Conservation (phyloP, 139 green algal genomes). For the Volvox reticuliferus region DNA sequence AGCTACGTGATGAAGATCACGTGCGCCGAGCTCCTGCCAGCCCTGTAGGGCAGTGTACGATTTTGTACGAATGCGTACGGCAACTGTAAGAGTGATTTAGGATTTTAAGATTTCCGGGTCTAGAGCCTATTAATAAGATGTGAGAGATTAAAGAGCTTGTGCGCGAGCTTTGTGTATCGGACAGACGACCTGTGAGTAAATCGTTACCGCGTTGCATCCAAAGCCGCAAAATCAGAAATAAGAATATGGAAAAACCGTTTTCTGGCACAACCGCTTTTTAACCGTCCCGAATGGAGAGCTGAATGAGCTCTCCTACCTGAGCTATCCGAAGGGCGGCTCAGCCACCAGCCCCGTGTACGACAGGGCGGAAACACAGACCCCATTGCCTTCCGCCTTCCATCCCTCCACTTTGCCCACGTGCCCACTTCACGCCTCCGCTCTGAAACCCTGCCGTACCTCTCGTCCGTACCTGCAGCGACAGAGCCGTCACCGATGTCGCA, state of each 20-base stretch:
- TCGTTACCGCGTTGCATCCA: neutral
- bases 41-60: constrained; percentile 2
- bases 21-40: constrained; percentile 39
- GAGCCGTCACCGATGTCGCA: neutral
- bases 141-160: neutral
- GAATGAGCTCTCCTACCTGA: no score
- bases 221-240: neutral
- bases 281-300: no score
- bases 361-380: no score
- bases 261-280: no score
- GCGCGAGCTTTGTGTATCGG: neutral
- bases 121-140: neutral
- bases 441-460: neutral
- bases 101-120: neutral
- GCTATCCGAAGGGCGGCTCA: no score
- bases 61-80: neutral
- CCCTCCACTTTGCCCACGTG: neutral
- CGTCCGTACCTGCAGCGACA: constrained; percentile 12
- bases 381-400: neutral
- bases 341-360: neutral
- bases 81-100: no score
- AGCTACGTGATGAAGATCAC: constrained; percentile 40
- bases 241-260: neutral
- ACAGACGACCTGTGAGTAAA: neutral
- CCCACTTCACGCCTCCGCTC: neutral